Conservation (phyloP, 2,329 filamentous ascomycete species). For the Thermoascus crustaceus region DNA sequence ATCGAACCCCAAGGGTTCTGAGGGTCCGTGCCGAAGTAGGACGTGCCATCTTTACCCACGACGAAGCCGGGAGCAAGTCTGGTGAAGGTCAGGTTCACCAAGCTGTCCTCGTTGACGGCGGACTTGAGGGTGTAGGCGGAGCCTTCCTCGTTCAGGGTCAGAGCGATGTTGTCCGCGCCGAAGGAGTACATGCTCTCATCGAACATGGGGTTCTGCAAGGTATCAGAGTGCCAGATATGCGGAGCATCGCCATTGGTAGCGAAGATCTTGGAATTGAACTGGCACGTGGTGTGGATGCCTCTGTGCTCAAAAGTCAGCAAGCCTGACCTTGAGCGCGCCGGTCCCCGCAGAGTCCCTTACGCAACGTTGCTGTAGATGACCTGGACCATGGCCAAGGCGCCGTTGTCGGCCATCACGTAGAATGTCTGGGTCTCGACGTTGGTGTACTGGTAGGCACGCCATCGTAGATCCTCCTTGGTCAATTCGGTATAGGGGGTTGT, state of each 20-base stretch:
- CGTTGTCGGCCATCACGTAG: slow-evolving; percentile 75
- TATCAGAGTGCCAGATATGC: slow-evolving; percentile 75
- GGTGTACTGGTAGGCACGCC: slow-evolving; percentile 72
- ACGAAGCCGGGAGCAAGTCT: slow-evolving; percentile 72
- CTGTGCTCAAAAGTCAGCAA: slow-evolving; percentile 39
- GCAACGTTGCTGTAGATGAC: slow-evolving; percentile 96
- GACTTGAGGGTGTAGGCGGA: slow-evolving; percentile 84
- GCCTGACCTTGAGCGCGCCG: slow-evolving; percentile 3
- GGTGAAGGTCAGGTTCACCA: slow-evolving; percentile 80
- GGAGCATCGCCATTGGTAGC: slow-evolving; percentile 63
- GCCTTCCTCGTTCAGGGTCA: slow-evolving; percentile 81
- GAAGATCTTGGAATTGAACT: slow-evolving; percentile 94
- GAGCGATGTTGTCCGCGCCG: slow-evolving; percentile 74
- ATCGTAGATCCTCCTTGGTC: slow-evolving; percentile 69
- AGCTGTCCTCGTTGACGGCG: slow-evolving; percentile 66
- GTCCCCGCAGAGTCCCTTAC: slow-evolving; percentile 46
- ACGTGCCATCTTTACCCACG: slow-evolving; percentile 74
- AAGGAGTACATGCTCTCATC: slow-evolving; percentile 76
- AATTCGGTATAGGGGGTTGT: slow-evolving; percentile 73
- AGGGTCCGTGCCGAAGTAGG: slow-evolving; percentile 78
- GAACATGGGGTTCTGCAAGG: slow-evolving; percentile 71
- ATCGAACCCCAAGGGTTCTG: slow-evolving; percentile 83
- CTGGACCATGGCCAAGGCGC: slow-evolving; percentile 70
- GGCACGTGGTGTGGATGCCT: slow-evolving; percentile 79
- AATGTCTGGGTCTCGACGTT: slow-evolving; percentile 93